These are phyloP conservation scores for Postia placenta DNA, from an alignment of 768 basidiomycete genomes.

Conservation along the genomic window DNA sequence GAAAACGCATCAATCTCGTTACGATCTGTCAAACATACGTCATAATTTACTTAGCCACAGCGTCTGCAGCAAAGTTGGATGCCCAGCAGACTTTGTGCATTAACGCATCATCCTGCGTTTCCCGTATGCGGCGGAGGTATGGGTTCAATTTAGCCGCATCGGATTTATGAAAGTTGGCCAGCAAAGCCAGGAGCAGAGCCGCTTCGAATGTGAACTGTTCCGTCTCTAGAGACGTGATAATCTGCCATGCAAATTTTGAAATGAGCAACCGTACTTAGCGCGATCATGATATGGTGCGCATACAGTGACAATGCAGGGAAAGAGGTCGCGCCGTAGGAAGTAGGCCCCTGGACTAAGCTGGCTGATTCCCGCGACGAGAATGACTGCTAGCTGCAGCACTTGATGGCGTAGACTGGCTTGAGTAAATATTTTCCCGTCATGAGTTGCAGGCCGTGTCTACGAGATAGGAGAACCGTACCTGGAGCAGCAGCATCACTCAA, in stretches of 20 bases:
- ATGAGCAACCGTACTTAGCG: neutral
- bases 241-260: slow-evolving; percentile 25
- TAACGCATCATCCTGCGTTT: slow-evolving; percentile 40
- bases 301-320: slow-evolving; percentile 46
- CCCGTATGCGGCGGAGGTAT: slow-evolving; percentile 48
- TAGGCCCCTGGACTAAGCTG: slow-evolving; percentile 70
- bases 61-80: slow-evolving; percentile 43
- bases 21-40: neutral
- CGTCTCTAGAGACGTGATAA: slow-evolving; percentile 50
- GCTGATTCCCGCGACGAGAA: slow-evolving; percentile 51
- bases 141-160: slow-evolving; percentile 66
- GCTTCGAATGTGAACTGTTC: slow-evolving; percentile 56
- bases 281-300: slow-evolving; percentile 14
- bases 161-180: slow-evolving; percentile 69
- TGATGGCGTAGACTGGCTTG: slow-evolving; percentile 46
- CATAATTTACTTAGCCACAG: slow-evolving; percentile 40
- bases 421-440: neutral
- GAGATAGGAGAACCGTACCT: slow-evolving; percentile 27
- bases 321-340: slow-evolving; percentile 57
- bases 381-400: slow-evolving; percentile 49
- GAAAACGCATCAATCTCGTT: neutral
- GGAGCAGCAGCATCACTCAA: slow-evolving; percentile 40
- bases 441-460: neutral
- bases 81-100: slow-evolving; percentile 57
- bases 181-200: slow-evolving; percentile 49